A percentile compares a stretch with the other conserved stretches of the same genome.
phyloP scores from a whole-genome alignment of 1,139 yeast genomes.

The Suhomyces terraborum region DNA sequence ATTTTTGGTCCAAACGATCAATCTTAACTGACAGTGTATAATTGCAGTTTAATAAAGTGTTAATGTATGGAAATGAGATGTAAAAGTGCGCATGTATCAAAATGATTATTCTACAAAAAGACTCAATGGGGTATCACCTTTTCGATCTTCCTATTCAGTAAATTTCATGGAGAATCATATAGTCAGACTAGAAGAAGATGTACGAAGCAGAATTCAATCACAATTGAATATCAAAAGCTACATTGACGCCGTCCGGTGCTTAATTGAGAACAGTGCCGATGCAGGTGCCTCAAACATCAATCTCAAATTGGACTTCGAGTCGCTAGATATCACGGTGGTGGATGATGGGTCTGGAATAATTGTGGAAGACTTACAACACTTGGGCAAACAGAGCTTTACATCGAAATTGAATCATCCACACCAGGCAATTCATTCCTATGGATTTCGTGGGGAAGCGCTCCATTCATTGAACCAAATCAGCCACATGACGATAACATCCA shows the following conservation, averaged over 20 bases:
- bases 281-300: slow-evolving; percentile 68
- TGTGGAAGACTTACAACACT: slow-evolving; percentile 55
- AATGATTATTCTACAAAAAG: too few species aligned
- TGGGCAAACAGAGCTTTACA: slow-evolving; percentile 71
- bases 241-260: slow-evolving; percentile 60
- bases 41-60: too few species aligned
- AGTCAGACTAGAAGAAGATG: neutral
- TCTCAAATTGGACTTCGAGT: slow-evolving; percentile 61
- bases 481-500: slow-evolving; percentile 39
- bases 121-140: too few species aligned
- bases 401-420: slow-evolving; percentile 60
- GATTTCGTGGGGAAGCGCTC: slow-evolving; percentile 80
- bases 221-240: slow-evolving; percentile 10
- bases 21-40: too few species aligned
- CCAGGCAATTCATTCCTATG: slow-evolving; percentile 64
- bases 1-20: too few species aligned
- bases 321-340: slow-evolving; percentile 59
- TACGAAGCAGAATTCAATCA: slow-evolving; percentile 3
- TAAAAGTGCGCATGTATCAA: too few species aligned
- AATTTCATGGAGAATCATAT: neutral
- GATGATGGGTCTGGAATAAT: slow-evolving; percentile 81
- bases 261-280: slow-evolving; percentile 79
- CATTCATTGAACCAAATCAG: slow-evolving; percentile 53
- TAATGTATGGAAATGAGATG: too few species aligned
- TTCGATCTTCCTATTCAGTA: too few species aligned